Conservation (phyloP, 306 rosid genomes). For the Mucuna pruriens region DNA sequence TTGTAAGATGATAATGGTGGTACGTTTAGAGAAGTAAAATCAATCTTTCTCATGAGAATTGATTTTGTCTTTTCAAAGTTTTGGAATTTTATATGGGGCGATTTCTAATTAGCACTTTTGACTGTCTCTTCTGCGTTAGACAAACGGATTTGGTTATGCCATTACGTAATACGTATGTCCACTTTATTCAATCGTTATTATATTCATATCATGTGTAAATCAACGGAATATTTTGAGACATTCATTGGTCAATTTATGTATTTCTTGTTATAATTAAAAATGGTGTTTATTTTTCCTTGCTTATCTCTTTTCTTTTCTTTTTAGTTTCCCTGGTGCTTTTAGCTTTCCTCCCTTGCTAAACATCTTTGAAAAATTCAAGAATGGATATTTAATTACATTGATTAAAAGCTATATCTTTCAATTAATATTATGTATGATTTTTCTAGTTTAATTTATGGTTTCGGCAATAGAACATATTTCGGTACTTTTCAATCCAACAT, state of each 20-base stretch:
- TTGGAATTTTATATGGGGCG: no score
- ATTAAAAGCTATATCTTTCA: neutral
- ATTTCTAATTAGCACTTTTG: neutral
- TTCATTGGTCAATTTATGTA: neutral
- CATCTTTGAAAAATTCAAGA: neutral
- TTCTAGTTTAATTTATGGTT: neutral
- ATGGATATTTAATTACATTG: neutral
- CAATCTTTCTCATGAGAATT: neutral
- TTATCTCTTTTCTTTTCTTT: neutral
- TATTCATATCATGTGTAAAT: neutral
- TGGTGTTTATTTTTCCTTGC: neutral
- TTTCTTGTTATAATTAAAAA: neutral
- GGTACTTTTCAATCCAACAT: neutral
- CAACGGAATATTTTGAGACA: neutral
- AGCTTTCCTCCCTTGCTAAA: neutral
- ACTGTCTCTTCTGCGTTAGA: neutral
- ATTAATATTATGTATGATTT: neutral
- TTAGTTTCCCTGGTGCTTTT: neutral
- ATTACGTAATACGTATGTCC: conserved; percentile 2
- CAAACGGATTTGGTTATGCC: neutral
- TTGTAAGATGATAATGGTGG: neutral
- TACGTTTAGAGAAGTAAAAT: no score
- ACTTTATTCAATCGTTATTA: neutral
- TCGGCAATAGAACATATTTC: neutral
- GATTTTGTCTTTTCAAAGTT: conserved; percentile 1